phyloP scores from a whole-genome alignment of 768 basidiomycete species.

The Russula dissimulans region DNA sequence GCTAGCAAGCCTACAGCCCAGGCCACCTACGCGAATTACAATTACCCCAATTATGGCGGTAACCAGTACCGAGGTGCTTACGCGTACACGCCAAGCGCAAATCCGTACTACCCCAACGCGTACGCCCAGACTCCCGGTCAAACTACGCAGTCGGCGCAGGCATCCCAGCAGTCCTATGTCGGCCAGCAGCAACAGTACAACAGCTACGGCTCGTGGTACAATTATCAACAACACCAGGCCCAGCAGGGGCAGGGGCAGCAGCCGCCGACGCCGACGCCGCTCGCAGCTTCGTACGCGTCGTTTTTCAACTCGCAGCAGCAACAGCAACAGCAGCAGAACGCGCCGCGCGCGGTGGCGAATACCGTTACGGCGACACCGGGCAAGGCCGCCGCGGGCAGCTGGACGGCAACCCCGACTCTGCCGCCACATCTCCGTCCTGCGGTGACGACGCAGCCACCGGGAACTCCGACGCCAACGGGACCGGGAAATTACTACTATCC shows the following conservation, averaged over 20 bases:
- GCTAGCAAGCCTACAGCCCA: constrained; percentile 25
- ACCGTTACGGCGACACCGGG: constrained; percentile 33
- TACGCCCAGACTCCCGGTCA: constrained; percentile 25
- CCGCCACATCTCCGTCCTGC: constrained; percentile 33
- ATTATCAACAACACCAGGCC: constrained; percentile 30
- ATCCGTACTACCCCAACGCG: constrained; percentile 25
- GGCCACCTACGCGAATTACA: constrained; percentile 23
- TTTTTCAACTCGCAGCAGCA: constrained; percentile 30
- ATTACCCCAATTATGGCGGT: constrained; percentile 23
- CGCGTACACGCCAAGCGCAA: constrained; percentile 32
- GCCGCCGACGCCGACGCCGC: constrained; percentile 24
- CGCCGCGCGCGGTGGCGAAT: constrained; percentile 43
- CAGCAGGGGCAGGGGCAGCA: constrained; percentile 25
- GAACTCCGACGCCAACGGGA: constrained; percentile 21
- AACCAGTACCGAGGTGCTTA: constrained; percentile 31
- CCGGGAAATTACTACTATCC: constrained; percentile 23
- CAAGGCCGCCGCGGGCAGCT: constrained; percentile 20
- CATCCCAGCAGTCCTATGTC: constrained; percentile 28
- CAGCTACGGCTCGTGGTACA: constrained; percentile 36
- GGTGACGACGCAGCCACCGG: constrained; percentile 15
- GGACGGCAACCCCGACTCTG: constrained; percentile 29
- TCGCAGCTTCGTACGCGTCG: constrained; percentile 33
- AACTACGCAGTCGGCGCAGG: constrained; percentile 17
- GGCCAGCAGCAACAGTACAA: constrained; percentile 33
- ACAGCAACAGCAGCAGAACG: constrained; percentile 21